Evolutionary conservation across 1,284 basidiomycete genomes (phyloP), one percentile per base, ranked within the genome.

Genomic region (Ustilago shanxiensis): DNA sequence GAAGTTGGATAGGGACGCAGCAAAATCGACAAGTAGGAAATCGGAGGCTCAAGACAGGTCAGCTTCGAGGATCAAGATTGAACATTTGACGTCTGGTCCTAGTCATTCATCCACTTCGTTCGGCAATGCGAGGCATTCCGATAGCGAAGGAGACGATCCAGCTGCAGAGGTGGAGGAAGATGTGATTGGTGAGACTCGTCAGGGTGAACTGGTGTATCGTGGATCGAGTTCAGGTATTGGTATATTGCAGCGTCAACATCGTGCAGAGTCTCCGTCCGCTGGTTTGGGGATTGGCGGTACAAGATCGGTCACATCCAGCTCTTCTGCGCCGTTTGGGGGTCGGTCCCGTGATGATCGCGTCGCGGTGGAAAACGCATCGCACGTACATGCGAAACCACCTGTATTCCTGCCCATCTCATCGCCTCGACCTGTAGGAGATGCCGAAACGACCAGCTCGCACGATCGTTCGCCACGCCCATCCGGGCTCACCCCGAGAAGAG

Each of bases 201-300:
- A 69, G 31, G 81, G 81, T 16, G 77, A 81, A 41, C 66, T 79
- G 6, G 71, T 75, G n/a, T 80, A 82, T 45, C 76, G 80, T n/a
- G 81, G 81, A 2, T 79, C 79, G 2, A 80, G 77, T 51, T 80
- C 78, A 9, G 82, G 80, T 8, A 83, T 82, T 33, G 77, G 79
- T 16, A 77, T 82, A 22, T 56, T 83, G 35, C 80, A 80, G 41
- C 66, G 77, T 26, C 75, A 73, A 35, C 68, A 73, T 51, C 66
- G 73, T 39, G 64, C 70, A 26, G 67, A 72, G 18, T 72, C 74
- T 9, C 74, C 74, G 1, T 60, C 66, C 1, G 58, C 45, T 10
- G 62, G 39, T 6, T 39, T 64, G 2, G 69, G 51, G 1, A 20
- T 47, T 5, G 41, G 53, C 9, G 53, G 55, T 13, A 59, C 47